These are phyloP conservation scores for Dictyostelium firmibasis DNA, from an alignment of 78 protist species.

Conservation along the genomic window DNA sequence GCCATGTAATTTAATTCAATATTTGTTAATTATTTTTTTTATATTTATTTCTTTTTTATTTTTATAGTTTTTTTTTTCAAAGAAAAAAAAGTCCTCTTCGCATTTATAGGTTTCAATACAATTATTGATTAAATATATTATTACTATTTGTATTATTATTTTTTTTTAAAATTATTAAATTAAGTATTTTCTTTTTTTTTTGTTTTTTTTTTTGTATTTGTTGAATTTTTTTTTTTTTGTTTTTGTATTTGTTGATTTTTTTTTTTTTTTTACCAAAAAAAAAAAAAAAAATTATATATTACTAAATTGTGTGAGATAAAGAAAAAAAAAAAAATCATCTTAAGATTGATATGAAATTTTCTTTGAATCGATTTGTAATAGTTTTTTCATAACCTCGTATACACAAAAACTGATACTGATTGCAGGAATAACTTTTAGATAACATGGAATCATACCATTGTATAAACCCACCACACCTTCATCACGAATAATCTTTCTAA, in stretches of 20 bases:
- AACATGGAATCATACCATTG: slow-evolving; percentile 87
- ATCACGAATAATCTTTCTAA: slow-evolving; percentile 22
- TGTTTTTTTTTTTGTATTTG: not conserved
- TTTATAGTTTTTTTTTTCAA: no score
- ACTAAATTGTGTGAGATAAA: no score
- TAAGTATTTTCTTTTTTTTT: not conserved
- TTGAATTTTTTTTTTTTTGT: not conserved
- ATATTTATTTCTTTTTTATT: no score
- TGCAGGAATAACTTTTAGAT: slow-evolving; percentile 90
- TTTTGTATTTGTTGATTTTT: not conserved
- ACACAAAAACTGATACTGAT: slow-evolving; percentile 85
- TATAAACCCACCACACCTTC: slow-evolving; percentile 81
- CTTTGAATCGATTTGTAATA: slow-evolving; percentile 38
- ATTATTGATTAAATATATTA: not conserved
- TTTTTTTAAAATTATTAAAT: not conserved
- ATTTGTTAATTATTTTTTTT: not conserved
- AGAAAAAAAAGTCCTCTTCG: not conserved
- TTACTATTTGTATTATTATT: not conserved
- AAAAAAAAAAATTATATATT: no score
- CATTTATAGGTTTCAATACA: not conserved
- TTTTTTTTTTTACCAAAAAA: not conserved
- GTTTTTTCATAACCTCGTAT: slow-evolving; percentile 81
- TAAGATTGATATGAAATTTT: slow-evolving; percentile 53
- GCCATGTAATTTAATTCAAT: no score
- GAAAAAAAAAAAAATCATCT: not conserved